Conservation (phyloP, 768 basidiomycete species). For the Termitomyces sp. region DNA sequence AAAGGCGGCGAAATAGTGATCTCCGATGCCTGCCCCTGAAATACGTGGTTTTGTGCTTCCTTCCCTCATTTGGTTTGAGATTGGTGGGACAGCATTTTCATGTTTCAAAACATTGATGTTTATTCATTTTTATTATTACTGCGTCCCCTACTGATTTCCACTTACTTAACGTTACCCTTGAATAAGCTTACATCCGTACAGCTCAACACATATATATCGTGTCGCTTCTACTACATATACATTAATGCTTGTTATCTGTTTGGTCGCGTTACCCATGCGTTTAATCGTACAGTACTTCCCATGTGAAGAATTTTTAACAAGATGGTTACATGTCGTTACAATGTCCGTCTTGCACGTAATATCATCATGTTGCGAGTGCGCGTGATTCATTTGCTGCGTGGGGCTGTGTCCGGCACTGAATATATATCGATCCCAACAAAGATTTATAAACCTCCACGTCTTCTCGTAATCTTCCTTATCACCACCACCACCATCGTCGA, state of each 20-base stretch:
- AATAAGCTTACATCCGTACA: neutral
- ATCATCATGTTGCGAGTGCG: neutral
- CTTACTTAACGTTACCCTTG: neutral
- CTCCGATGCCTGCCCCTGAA: neutral
- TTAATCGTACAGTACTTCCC: neutral
- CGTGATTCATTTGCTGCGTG: conserved; percentile 3
- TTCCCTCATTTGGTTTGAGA: conserved; percentile 1
- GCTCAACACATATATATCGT: neutral
- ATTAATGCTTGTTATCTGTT: neutral
- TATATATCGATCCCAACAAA: neutral
- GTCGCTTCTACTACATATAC: neutral
- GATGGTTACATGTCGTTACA: no score
- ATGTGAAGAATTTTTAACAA: neutral
- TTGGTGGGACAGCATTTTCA: neutral
- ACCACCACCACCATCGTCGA: conserved; percentile 26
- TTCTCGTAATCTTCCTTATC: neutral
- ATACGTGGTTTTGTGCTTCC: neutral
- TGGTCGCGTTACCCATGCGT: neutral
- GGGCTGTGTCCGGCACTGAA: conserved; percentile 1
- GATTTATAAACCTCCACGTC: neutral
- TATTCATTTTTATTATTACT: neutral
- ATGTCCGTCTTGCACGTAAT: neutral
- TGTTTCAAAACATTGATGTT: neutral
- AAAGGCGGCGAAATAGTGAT: conserved; percentile 12
- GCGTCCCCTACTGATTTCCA: neutral